Percentiles rank a stretch among this genome's conserved stretches.
phyloP scores from a whole-genome alignment of 164 flowering plant genomes.

The Litsea cubeba region DNA sequence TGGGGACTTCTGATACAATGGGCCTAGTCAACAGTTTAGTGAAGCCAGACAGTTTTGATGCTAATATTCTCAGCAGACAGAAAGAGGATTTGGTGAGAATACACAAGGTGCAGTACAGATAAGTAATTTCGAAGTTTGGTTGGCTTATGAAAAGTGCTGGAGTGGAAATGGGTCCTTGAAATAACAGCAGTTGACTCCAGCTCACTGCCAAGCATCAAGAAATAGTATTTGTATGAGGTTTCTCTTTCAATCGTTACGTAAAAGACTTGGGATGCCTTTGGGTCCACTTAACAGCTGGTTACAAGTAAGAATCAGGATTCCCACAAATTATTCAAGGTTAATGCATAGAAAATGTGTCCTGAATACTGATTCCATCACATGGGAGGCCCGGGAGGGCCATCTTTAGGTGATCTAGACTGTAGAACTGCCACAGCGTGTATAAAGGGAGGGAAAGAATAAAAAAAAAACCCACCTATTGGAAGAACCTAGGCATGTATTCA shows the following conservation, averaged over 20 bases:
- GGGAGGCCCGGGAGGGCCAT: too few relatives aligned
- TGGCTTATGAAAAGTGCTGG: slow-evolving; percentile 18
- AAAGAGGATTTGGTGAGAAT: background rate
- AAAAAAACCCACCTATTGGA: background rate
- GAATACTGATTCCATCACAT: too few relatives aligned
- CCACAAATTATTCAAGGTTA: slow-evolving; percentile 9
- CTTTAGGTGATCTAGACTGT: too few relatives aligned
- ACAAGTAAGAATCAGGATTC: slow-evolving; percentile 28
- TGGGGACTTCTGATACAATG: slow-evolving; percentile 21
- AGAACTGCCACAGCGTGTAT: too few relatives aligned
- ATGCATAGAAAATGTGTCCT: too few relatives aligned
- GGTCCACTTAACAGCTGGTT: slow-evolving; percentile 59
- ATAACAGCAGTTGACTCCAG: slow-evolving; percentile 36
- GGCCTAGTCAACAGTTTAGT: slow-evolving; percentile 35
- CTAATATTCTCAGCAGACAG: too few relatives aligned
- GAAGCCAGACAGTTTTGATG: slow-evolving; percentile 22
- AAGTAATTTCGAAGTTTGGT: slow-evolving; percentile 8
- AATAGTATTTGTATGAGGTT: slow-evolving; percentile 6
- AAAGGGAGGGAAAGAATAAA: too few relatives aligned
- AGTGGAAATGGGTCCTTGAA: background rate
- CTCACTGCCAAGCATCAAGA: slow-evolving; percentile 21
- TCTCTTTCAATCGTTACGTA: slow-evolving; percentile 20
- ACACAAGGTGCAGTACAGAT: slow-evolving; percentile 1
- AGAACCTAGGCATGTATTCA: too few relatives aligned
- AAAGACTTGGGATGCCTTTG: slow-evolving; percentile 22